Evolutionary conservation across 2,329 filamentous ascomycete species (phyloP), one percentile per base, ranked within the genome.

Genomic region (Ceratocystis diversiconidia): DNA sequence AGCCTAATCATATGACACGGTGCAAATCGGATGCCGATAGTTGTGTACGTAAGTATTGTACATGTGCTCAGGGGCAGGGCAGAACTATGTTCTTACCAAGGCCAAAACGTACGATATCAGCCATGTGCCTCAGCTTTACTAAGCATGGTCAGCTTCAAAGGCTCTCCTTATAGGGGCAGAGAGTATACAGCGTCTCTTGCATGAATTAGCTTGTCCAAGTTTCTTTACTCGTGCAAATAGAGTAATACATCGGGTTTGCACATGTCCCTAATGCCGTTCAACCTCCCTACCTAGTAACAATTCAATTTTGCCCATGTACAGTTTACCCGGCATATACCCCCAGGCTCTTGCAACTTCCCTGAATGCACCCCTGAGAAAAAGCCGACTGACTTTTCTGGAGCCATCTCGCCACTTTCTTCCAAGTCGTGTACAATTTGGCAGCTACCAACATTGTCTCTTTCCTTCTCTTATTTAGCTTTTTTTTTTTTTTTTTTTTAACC

Each of bases 81-180:
- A 41, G 36, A 41, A 41, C 48, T n/a, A 52, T 17, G 15, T 52
- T 25, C 48, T 28, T 41, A 41, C 36, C 19, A n/a, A 25, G 19
- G 22, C 3, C 48, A 59, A 59, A 59, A 59, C 52, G 32, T 59
- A 59, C 52, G 52, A 59, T 59, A 19, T 59, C 48, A 12, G 46
- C 12, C 48, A 12, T 25, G 48, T 12, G 19, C 8, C 46, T 50
- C 6, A 22, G 19, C 3, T 52, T 12, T 52, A 10, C n/a, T 25
- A 50, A 19, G n/a, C 15, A 17, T 19, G 25, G 48, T 22, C 19
- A 52, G 19, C 48, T 25, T 8, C 48, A 52, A 25, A 1, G 6
- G 19, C 3, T 19, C 8, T 10, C 5, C 25, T 22, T 52, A 25
- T 32, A 2, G 30, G 30, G 5, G 30, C 30, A 32, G 30, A 32